These are phyloP conservation scores for Henningerozyma blattae DNA, from an alignment of 805 yeast species.

Conservation along the genomic window DNA sequence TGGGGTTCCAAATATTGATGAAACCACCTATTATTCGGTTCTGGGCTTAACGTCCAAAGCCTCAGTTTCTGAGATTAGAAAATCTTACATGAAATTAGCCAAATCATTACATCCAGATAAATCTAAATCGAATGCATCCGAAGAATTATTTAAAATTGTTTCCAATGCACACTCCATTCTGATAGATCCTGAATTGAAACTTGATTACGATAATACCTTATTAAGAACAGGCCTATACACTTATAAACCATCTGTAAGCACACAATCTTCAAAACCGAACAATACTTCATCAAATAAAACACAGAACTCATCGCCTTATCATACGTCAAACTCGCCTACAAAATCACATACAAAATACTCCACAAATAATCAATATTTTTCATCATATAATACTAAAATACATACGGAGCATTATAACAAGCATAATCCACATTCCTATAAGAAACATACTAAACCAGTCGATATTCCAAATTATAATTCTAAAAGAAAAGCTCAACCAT, in stretches of 20 bases:
- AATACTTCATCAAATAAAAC: constrained; percentile 1
- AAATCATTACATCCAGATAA: constrained; percentile 73
- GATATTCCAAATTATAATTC: too few species aligned
- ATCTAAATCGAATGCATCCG: constrained; percentile 33
- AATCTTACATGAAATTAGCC: constrained; percentile 69
- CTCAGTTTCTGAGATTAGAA: constrained; percentile 37
- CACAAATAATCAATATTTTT: too few species aligned
- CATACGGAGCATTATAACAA: too few species aligned
- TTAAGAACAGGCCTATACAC: constrained; percentile 9
- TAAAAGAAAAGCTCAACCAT: constrained; percentile 14
- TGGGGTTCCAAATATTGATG: constrained; percentile 6
- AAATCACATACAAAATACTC: too few species aligned
- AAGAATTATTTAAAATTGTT: constrained; percentile 21
- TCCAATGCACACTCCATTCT: constrained; percentile 22
- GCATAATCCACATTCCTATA: too few species aligned
- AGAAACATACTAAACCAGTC: too few species aligned
- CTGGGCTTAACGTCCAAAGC: constrained; percentile 18
- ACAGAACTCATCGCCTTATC: neutral
- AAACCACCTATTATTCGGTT: constrained; percentile 21
- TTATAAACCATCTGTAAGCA: constrained; percentile 5
- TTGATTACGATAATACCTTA: constrained; percentile 13
- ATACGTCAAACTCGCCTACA: neutral
- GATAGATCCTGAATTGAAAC: constrained; percentile 13
- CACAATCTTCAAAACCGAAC: neutral
- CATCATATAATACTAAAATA: too few species aligned